phyloP scores from a whole-genome alignment of 2,329 filamentous ascomycete species.

The Fusarium pseudograminearum region DNA sequence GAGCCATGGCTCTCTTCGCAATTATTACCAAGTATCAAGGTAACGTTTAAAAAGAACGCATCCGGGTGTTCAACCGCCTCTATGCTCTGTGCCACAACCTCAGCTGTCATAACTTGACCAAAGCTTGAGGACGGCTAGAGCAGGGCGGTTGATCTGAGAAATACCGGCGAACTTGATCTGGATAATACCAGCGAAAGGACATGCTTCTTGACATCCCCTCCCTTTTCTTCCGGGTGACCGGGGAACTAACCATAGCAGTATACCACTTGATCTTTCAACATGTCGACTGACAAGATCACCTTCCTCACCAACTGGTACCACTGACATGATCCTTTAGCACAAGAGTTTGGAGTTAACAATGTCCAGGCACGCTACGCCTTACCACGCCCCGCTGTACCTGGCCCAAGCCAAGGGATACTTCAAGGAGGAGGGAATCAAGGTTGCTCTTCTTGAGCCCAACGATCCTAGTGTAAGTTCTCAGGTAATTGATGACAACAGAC shows the following conservation, averaged over 20 bases:
- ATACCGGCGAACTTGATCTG: conserved; percentile 89
- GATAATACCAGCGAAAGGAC: conserved; percentile 90
- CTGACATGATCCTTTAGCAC: background rate
- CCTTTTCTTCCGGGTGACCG: conserved; percentile 47
- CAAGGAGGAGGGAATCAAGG: conserved; percentile 80
- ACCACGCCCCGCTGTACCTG: conserved; percentile 82
- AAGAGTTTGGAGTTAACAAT: conserved; percentile 46
- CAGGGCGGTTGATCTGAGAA: conserved; percentile 70
- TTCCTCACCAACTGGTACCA: conserved; percentile 84
- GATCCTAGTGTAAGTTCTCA: conserved; percentile 72
- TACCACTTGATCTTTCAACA: conserved; percentile 62
- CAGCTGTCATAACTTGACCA: background rate
- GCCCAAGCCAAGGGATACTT: conserved; percentile 82
- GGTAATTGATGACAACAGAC: accelerated
- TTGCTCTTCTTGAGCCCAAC: conserved; percentile 82
- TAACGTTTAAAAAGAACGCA: conserved; percentile 61
- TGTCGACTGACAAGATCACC: conserved; percentile 87
- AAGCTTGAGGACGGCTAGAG: conserved; percentile 37
- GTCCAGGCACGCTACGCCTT: conserved; percentile 81
- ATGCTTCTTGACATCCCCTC: conserved; percentile 72
- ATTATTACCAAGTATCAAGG: conserved; percentile 55
- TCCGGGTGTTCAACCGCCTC: conserved; percentile 58
- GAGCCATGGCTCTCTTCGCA: conserved; percentile 46
- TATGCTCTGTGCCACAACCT: conserved; percentile 27
- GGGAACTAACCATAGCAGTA: conserved; percentile 63